Evolutionary conservation across 768 basidiomycete species (phyloP).

Genomic region (Boletales sp.): DNA sequence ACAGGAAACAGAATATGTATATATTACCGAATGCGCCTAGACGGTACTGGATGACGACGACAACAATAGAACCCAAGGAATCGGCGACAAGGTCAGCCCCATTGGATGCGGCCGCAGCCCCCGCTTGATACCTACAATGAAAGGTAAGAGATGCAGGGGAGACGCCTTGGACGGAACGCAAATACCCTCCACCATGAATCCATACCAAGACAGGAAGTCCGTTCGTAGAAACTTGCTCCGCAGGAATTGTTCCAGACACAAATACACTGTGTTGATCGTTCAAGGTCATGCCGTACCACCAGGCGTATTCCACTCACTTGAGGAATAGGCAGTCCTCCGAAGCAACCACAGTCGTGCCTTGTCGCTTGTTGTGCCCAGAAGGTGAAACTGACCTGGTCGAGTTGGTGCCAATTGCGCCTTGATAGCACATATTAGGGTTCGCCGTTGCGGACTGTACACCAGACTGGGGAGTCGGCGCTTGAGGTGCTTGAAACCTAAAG

Average conservation of each 20-base stretch:
- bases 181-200: constrained; percentile 37
- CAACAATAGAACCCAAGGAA: constrained; percentile 21
- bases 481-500: constrained; percentile 29
- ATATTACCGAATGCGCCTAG: constrained; percentile 30
- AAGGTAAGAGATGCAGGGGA: not conserved
- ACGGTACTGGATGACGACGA: constrained; percentile 33
- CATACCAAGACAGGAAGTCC: constrained; percentile 33
- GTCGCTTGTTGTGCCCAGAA: too few relatives aligned
- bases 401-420: constrained; percentile 7
- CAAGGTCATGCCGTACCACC: too few relatives aligned
- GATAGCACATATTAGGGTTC: constrained; percentile 26
- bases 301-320: constrained; percentile 7
- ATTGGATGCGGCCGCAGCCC: constrained; percentile 13
- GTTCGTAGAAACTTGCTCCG: not conserved
- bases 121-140: constrained; percentile 19
- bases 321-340: constrained; percentile 34
- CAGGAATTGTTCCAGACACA: constrained; percentile 4
- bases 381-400: not conserved
- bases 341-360: not conserved
- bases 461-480: constrained; percentile 11
- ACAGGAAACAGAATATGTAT: not conserved
- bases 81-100: constrained; percentile 24
- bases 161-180: not conserved
- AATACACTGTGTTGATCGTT: constrained; percentile 3
- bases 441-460: constrained; percentile 26